These are phyloP conservation scores for Wickerhamiella nectarea DNA, from an alignment of 805 yeast species.

Conservation along the genomic window DNA sequence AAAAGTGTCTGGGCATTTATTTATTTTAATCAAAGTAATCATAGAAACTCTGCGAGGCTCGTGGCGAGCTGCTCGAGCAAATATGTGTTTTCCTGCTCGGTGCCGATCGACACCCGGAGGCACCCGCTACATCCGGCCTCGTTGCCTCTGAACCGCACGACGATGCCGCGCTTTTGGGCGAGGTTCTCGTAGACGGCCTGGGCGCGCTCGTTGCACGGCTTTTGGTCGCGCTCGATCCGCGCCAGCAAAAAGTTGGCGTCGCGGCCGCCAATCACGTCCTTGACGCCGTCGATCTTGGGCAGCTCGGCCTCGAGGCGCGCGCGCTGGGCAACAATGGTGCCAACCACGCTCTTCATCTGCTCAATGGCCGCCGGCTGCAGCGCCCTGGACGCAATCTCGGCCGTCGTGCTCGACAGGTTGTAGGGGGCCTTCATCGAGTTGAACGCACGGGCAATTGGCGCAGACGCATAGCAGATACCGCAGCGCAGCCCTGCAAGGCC, in stretches of 20 bases:
- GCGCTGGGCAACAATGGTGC: conserved; percentile 43
- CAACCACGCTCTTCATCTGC: conserved; percentile 44
- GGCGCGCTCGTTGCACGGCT: conserved; percentile 59
- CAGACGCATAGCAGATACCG: conserved; percentile 62
- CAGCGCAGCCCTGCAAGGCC: conserved; percentile 91
- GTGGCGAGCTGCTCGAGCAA: conserved; percentile 39
- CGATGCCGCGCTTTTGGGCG: conserved; percentile 64
- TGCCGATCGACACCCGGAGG: conserved; percentile 77
- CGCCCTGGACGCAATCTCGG: conserved; percentile 65
- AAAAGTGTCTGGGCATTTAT: no score
- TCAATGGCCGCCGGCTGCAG: conserved; percentile 43
- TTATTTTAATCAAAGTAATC: no score
- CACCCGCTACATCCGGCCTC: conserved; percentile 86
- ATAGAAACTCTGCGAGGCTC: conserved; percentile 14
- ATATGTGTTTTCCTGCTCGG: conserved; percentile 52
- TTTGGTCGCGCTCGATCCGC: conserved; percentile 48
- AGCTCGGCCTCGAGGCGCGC: conserved; percentile 38
- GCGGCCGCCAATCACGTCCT: conserved; percentile 64
- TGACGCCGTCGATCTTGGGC: conserved; percentile 46
- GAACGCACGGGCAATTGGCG: conserved; percentile 48
- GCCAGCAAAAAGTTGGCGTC: conserved; percentile 79
- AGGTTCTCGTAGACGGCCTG: conserved; percentile 47
- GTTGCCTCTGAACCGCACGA: conserved; percentile 79
- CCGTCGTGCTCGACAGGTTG: conserved; percentile 71
- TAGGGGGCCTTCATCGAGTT: conserved; percentile 95